Evolutionary conservation across 2,329 filamentous ascomycete genomes (phyloP), one percentile per base, ranked within the genome.

Genomic region (Ilyonectria sp.): DNA sequence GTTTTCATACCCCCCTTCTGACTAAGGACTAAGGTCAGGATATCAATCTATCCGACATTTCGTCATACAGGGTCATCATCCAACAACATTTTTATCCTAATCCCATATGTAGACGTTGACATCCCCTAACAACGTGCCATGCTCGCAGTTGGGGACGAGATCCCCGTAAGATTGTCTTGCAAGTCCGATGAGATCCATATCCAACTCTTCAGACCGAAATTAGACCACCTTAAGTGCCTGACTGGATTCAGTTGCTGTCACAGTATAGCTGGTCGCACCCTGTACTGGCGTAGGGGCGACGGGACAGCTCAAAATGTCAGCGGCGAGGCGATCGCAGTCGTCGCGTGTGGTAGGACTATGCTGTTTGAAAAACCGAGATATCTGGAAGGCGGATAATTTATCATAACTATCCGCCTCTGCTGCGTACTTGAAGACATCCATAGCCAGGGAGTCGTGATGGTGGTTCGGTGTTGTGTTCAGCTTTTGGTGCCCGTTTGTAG

Each of bases 201-300:
- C 50, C 15, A 74, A 35, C 33, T 50, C n/a, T 33, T 35, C 57
- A 31, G 53, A 21, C 63, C 71, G 69, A 54, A 74, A 75, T 43
- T 75, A 67, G 54, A 74, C 70, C 17, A 71, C 54, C 29, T 69
- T 63, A 15, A 58, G 35, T 2, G 43, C 33, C 29, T 61, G 9
- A 17, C 55, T 46, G 23, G 31, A 23, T 47, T 58, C 52, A 17
- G 11, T 53, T 47, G 62, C 58, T 49, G 15, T 33, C 56, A 74
- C 67, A 43, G 70, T 75, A 57, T 75, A 74, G 65, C 70, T 70
- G 29, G n/a, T 60, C 49, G 17, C 67, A 29, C 71, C 71, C 53
- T 75, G 72, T 26, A 72, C 59, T 15, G 49, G 68, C 23, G n/a
- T 66, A 70, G 40, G 71, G 57, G 53, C 57, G 60, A 72, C 68